Conservation (phyloP, 1,284 basidiomycete species). For the Ustilago crameri region DNA sequence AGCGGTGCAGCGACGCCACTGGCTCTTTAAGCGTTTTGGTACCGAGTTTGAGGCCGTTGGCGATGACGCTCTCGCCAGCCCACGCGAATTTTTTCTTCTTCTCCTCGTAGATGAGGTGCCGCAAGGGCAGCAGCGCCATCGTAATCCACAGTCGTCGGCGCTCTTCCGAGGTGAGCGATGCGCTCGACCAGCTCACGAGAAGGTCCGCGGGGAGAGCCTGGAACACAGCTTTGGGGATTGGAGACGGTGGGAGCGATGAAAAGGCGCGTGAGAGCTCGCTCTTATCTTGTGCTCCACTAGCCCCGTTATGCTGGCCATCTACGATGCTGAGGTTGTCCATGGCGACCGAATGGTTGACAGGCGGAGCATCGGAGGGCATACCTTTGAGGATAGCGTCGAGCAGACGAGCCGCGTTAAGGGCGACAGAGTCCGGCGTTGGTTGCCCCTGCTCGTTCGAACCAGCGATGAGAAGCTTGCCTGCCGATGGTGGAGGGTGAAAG, state of each 20-base stretch:
- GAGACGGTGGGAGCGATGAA: slow-evolving; percentile 20
- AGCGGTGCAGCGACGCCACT: slow-evolving; percentile 27
- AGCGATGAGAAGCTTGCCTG: slow-evolving; percentile 22
- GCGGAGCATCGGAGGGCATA: slow-evolving; percentile 11
- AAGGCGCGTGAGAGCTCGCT: slow-evolving; percentile 30
- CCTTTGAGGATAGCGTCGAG: slow-evolving; percentile 36
- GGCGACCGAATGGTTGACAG: slow-evolving; percentile 23
- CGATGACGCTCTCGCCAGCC: slow-evolving; percentile 57
- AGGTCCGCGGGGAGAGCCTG: slow-evolving; percentile 31
- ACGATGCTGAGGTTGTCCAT: slow-evolving; percentile 29
- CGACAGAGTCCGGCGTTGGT: slow-evolving; percentile 22
- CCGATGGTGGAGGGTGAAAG: slow-evolving; percentile 51
- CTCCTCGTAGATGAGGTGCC: slow-evolving; percentile 43
- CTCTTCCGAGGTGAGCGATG: slow-evolving; percentile 28
- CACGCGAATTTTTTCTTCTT: slow-evolving; percentile 57
- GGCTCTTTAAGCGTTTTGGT: slow-evolving; percentile 59
- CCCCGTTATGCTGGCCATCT: slow-evolving; percentile 5
- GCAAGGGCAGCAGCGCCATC: slow-evolving; percentile 48
- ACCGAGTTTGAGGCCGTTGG: slow-evolving; percentile 63
- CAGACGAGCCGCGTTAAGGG: slow-evolving; percentile 42
- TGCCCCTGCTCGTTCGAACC: not conserved
- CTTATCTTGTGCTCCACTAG: slow-evolving; percentile 2
- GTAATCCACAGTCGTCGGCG: slow-evolving; percentile 52
- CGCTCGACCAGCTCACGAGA: slow-evolving; percentile 25
- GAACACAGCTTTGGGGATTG: slow-evolving; percentile 27